phyloP scores from a whole-genome alignment of 2,329 filamentous ascomycete species.

The Paecilomyces sp. region DNA sequence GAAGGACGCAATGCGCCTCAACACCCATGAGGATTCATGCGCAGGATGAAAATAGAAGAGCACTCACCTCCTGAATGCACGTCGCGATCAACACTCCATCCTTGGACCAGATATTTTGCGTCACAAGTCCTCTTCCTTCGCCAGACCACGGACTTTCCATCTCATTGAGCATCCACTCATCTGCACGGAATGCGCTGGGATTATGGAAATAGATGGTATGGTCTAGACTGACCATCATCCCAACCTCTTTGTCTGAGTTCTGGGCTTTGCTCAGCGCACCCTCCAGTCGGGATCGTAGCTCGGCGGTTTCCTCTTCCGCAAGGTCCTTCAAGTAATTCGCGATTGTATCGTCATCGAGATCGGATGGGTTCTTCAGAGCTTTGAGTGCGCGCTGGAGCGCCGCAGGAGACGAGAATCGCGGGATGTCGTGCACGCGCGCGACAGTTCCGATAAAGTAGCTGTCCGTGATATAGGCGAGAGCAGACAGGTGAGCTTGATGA shows the following conservation, averaged over 20 bases:
- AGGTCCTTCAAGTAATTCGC: conserved; percentile 33
- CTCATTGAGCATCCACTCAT: conserved; percentile 46
- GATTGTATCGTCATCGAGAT: conserved; percentile 35
- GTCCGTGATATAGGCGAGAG: conserved; percentile 89
- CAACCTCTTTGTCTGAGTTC: conserved; percentile 28
- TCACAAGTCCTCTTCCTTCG: conserved; percentile 41
- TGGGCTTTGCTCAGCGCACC: conserved; percentile 23
- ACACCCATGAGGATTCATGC: neutral
- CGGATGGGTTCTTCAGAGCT: conserved; percentile 35
- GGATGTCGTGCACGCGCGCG: conserved; percentile 70
- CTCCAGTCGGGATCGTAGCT: conserved; percentile 28
- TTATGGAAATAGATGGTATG: conserved; percentile 48
- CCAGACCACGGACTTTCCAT: conserved; percentile 47
- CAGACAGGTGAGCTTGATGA: conserved; percentile 72
- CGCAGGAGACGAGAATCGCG: conserved; percentile 57
- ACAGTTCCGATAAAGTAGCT: conserved; percentile 91
- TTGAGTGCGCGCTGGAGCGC: conserved; percentile 33
- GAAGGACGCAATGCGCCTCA: neutral
- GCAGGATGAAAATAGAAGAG: conserved; percentile 1
- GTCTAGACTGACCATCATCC: conserved; percentile 47
- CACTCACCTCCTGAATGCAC: conserved; percentile 43
- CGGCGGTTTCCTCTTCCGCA: conserved; percentile 34
- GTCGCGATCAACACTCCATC: conserved; percentile 43
- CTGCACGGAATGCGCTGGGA: conserved; percentile 39
- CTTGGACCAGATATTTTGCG: conserved; percentile 44